These are phyloP conservation scores for Lomentospora prolificans DNA, from an alignment of 2,329 filamentous ascomycete genomes.

Conservation along the genomic window DNA sequence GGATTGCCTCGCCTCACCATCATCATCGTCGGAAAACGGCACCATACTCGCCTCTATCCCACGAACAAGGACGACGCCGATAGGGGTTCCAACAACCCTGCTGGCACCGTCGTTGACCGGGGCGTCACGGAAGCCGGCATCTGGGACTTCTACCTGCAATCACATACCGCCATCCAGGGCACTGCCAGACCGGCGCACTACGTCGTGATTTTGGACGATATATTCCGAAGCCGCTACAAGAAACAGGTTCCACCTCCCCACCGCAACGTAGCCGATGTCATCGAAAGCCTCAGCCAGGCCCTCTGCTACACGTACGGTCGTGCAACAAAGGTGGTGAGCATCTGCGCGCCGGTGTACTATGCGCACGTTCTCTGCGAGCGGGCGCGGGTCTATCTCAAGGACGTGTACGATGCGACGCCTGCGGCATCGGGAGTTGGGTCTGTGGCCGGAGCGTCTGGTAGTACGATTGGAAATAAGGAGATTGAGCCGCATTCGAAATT, in stretches of 20 bases:
- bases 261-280: constrained; percentile 47
- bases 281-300: constrained; percentile 66
- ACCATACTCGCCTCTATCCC: constrained; percentile 82
- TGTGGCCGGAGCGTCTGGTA: constrained; percentile 6
- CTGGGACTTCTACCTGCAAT: constrained; percentile 81
- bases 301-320: constrained; percentile 77
- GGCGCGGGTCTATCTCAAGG: constrained; percentile 55
- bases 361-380: constrained; percentile 77
- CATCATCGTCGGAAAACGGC: constrained; percentile 76
- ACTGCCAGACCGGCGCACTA: constrained; percentile 82
- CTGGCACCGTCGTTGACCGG: constrained; percentile 78
- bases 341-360: constrained; percentile 85
- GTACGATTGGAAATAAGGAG: constrained; percentile 1
- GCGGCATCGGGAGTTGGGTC: constrained; percentile 12
- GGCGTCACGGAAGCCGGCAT: constrained; percentile 64
- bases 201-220: constrained; percentile 61
- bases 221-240: constrained; percentile 37
- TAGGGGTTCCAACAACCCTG: constrained; percentile 54
- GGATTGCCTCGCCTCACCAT: constrained; percentile 55
- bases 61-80: constrained; percentile 37
- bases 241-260: constrained; percentile 21
- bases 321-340: constrained; percentile 76
- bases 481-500: constrained; percentile 22
- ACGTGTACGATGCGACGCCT: constrained; percentile 28
- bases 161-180: constrained; percentile 67